These are phyloP conservation scores for Moesziomyces sp. DNA, from an alignment of 1,284 basidiomycete species.

Conservation along the genomic window DNA sequence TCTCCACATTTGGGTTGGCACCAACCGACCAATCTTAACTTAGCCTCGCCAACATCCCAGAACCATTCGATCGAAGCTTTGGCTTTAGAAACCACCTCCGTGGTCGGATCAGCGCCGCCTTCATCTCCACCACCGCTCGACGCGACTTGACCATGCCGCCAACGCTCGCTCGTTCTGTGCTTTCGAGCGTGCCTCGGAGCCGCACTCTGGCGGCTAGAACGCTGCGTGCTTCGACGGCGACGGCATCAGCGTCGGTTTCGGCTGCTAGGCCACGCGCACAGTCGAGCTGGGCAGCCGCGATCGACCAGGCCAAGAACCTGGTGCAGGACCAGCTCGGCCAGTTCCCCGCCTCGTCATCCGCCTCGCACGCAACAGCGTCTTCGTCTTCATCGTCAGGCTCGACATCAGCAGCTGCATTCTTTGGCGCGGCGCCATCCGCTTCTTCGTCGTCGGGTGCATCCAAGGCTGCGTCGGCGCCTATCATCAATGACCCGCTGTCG, in stretches of 20 bases:
- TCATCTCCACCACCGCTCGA: neutral
- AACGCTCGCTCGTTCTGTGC: slow-evolving; percentile 17
- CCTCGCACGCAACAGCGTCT: slow-evolving; percentile 11
- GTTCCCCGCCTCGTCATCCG: slow-evolving; percentile 21
- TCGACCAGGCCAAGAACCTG: slow-evolving; percentile 47
- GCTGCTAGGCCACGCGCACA: slow-evolving; percentile 14
- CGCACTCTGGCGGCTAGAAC: slow-evolving; percentile 5
- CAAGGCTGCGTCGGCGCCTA: slow-evolving; percentile 15
- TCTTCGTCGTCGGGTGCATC: slow-evolving; percentile 2
- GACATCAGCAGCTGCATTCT: slow-evolving; percentile 33
- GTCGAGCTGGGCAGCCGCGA: slow-evolving; percentile 42
- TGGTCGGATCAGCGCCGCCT: neutral
- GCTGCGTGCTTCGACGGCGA: slow-evolving; percentile 3
- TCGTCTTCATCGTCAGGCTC: slow-evolving; percentile 12
- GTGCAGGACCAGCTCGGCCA: slow-evolving; percentile 39
- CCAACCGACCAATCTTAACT: no score
- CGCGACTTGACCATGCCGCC: slow-evolving; percentile 14
- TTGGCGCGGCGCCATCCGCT: slow-evolving; percentile 23
- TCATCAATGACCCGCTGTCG: slow-evolving; percentile 57
- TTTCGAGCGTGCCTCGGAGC: slow-evolving; percentile 7
- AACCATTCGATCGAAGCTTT: neutral
- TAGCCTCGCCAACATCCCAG: no score
- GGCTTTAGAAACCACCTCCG: neutral
- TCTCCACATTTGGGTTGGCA: slow-evolving; percentile 1
- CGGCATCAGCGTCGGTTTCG: neutral